phyloP scores from a whole-genome alignment of 345 rosid genomes.

The Viola odorata region DNA sequence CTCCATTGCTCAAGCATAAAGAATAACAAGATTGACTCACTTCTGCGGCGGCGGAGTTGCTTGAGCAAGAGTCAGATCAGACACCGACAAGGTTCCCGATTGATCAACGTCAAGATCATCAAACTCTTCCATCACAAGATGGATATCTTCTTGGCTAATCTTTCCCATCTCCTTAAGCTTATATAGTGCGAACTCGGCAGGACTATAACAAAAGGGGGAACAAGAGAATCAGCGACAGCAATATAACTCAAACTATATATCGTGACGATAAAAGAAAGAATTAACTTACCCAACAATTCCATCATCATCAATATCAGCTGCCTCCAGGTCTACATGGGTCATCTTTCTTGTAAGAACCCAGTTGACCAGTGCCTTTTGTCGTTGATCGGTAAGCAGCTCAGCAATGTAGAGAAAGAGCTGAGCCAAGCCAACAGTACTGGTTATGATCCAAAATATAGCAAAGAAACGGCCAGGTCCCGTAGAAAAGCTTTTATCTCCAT shows the following conservation, averaged over 20 bases:
- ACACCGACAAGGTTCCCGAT: slow-evolving; percentile 38
- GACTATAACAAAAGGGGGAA: slow-evolving; percentile 25
- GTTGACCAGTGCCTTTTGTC: slow-evolving; percentile 49
- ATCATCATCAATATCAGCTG: slow-evolving; percentile 75
- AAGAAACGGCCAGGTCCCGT: slow-evolving; percentile 53
- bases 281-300: slow-evolving; percentile 62
- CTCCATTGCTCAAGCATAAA: not conserved
- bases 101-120: slow-evolving; percentile 66
- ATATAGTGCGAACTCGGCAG: slow-evolving; percentile 59
- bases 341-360: slow-evolving; percentile 66
- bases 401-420: slow-evolving; percentile 63
- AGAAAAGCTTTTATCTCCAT: slow-evolving; percentile 73
- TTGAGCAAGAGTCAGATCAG: slow-evolving; percentile 39
- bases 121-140: slow-evolving; percentile 55
- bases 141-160: slow-evolving; percentile 64
- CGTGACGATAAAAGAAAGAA: not conserved
- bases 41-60: slow-evolving; percentile 13
- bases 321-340: slow-evolving; percentile 66
- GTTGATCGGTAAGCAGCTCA: slow-evolving; percentile 54
- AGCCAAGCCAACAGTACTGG: slow-evolving; percentile 55
- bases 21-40: slow-evolving; percentile 8
- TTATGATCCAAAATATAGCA: slow-evolving; percentile 66
- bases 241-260: not conserved
- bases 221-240: not conserved
- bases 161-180: slow-evolving; percentile 91